These are phyloP conservation scores for Pinus taeda DNA, from an alignment of 75 land plant genomes.

Conservation along the genomic window DNA sequence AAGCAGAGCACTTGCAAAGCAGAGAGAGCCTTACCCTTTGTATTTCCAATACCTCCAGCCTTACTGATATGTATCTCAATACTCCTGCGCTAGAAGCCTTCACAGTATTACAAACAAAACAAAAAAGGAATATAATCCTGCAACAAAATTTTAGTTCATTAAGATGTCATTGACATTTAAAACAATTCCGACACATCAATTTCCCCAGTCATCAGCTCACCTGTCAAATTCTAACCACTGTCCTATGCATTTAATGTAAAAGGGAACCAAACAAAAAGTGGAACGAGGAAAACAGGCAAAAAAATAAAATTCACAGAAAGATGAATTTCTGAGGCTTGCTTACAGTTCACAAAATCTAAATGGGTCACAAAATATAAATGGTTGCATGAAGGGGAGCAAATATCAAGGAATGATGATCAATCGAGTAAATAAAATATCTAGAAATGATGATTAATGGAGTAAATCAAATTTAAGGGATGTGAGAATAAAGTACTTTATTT, in stretches of 20 bases:
- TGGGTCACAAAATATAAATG: neutral
- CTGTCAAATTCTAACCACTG: neutral
- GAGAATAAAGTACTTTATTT: no score
- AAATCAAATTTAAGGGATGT: no score
- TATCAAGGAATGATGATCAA: neutral
- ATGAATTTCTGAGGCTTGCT: constrained; percentile 3
- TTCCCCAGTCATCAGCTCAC: neutral
- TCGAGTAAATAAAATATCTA: neutral
- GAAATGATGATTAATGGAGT: no score
- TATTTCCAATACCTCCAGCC: neutral
- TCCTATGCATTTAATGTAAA: no score
- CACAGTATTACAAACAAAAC: neutral
- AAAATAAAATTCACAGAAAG: neutral
- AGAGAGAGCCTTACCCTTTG: neutral
- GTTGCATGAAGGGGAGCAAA: neutral
- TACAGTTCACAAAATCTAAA: neutral
- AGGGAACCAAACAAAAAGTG: neutral
- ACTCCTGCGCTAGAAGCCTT: neutral
- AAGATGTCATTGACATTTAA: neutral
- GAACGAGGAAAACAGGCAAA: neutral
- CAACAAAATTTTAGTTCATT: neutral
- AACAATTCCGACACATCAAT: neutral
- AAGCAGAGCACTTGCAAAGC: neutral
- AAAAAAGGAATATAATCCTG: neutral
- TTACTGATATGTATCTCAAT: neutral